phyloP scores from a whole-genome alignment of 805 yeast species.

The Yarrowia alimentaria region DNA sequence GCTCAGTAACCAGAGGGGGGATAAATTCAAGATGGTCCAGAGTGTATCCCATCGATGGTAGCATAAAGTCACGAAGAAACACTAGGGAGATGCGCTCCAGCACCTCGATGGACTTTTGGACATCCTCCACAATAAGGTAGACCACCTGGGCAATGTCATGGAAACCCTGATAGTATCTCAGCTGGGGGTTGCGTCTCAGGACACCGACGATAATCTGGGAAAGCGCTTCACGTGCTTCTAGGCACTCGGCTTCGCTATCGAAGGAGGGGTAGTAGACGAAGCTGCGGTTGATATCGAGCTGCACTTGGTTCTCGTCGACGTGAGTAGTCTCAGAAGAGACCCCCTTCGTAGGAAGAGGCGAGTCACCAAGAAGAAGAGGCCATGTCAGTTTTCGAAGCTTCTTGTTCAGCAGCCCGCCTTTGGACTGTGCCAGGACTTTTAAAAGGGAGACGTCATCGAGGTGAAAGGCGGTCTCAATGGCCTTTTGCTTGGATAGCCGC shows the following conservation, averaged over 20 bases:
- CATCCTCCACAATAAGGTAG: constrained; percentile 50
- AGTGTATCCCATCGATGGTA: constrained; percentile 63
- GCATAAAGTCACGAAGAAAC: constrained; percentile 83
- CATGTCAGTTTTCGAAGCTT: constrained; percentile 2
- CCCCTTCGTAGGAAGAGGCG: neutral
- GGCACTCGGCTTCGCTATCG: constrained; percentile 37
- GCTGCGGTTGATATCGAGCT: constrained; percentile 73
- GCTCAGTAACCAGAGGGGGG: constrained; percentile 54
- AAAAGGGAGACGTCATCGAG: constrained; percentile 38
- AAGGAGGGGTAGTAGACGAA: constrained; percentile 48
- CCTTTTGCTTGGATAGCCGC: constrained; percentile 38
- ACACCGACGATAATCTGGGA: constrained; percentile 50
- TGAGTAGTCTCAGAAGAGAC: constrained; percentile 42
- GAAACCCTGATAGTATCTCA: constrained; percentile 87
- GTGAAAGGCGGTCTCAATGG: constrained; percentile 43
- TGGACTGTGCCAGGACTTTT: constrained; percentile 36
- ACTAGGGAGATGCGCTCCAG: constrained; percentile 57
- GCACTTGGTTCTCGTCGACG: constrained; percentile 74
- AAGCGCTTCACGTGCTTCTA: constrained; percentile 45
- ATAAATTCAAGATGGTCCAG: constrained; percentile 63
- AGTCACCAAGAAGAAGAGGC: constrained; percentile 9
- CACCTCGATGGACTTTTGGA: constrained; percentile 39
- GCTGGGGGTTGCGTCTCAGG: constrained; percentile 57
- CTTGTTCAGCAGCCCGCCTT: constrained; percentile 9
- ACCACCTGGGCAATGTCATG: constrained; percentile 80